Evolutionary conservation across 192 early-diverging fungal species (phyloP), one percentile per base, ranked within the genome.

Genomic region (Podila minutissima): DNA sequence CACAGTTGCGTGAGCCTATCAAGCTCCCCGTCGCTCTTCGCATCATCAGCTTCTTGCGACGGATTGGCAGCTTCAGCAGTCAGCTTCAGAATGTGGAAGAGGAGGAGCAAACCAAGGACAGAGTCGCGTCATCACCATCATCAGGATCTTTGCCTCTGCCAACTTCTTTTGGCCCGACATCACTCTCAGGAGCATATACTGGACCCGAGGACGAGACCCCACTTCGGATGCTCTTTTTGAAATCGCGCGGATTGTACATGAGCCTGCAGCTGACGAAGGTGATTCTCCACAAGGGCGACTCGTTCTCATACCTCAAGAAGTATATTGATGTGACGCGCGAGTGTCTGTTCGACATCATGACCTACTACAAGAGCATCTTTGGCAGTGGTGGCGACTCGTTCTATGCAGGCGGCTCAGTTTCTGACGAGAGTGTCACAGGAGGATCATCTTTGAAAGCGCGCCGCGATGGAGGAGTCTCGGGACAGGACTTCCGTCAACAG

Each of bases 261-360:
- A 75, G 87, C 17, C 74, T 71, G 41, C 86, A 87, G 13, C 33
- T 95, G 1, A 71, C 83, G 5, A 83, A 88, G 33, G 67, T 92
- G 29, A 81, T 86, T 15, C 86, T 86, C 59, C 75, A 87, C 67
- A 87, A 73, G 50, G 74, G 73, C 9, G 84, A 86, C 48, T 83
- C 90, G 5, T 89, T 87, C 33, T 90, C 92, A 10, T 92, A 89
- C 64, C 59, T 96, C 29, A 94, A 92, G 61, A 86, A 89, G 66
- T 95, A 92, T 66, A 88, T 95, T 37, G 95, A 95, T 74, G 83
- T 93, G 4, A 87, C 89, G n/a, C 88, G 94, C 53, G 94, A 95
- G 69, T 86, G 91, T 65, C 86, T 95, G 57, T 92, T 95, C 76
- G 94, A 96, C 66, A 93, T 94, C 51, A 85, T 94, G 59, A 93